phyloP scores from a whole-genome alignment of 495 filamentous ascomycete genomes.

The Trichoderma asperelloides region DNA sequence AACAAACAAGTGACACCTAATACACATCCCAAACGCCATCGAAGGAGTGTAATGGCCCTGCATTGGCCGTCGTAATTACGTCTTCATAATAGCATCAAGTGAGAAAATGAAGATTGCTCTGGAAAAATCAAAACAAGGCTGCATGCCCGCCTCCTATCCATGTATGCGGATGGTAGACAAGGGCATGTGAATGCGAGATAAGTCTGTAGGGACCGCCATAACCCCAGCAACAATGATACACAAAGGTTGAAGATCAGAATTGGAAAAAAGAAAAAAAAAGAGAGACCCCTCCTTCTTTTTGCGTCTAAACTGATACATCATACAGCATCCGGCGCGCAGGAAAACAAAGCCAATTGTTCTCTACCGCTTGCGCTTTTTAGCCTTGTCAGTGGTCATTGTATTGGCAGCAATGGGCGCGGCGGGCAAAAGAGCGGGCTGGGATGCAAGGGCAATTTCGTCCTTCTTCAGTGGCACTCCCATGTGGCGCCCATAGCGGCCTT shows the following conservation, averaged over 20 bases:
- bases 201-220: not conserved
- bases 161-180: not conserved
- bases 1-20: not conserved
- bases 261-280: not conserved
- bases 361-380: slow-evolving; percentile 44
- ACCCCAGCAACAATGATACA: not conserved
- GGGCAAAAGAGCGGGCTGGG: slow-evolving; percentile 25
- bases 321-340: not conserved
- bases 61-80: slow-evolving; percentile 11
- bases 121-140: slow-evolving; percentile 5
- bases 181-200: not conserved
- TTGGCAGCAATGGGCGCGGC: slow-evolving; percentile 29
- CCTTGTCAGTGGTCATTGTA: slow-evolving; percentile 26
- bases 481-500: slow-evolving; percentile 90
- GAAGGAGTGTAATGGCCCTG: slow-evolving; percentile 12
- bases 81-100: slow-evolving; percentile 8
- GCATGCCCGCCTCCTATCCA: not conserved
- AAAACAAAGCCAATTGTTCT: not conserved
- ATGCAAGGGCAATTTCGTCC: slow-evolving; percentile 22
- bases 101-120: slow-evolving; percentile 6
- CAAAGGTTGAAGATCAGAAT: not conserved
- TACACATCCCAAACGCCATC: not conserved
- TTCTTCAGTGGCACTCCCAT: slow-evolving; percentile 93
- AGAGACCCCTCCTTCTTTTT: not conserved
- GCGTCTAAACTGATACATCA: not conserved